These are phyloP conservation scores for Fusarium napiforme DNA, from an alignment of 2,329 filamentous ascomycete species.

Conservation along the genomic window DNA sequence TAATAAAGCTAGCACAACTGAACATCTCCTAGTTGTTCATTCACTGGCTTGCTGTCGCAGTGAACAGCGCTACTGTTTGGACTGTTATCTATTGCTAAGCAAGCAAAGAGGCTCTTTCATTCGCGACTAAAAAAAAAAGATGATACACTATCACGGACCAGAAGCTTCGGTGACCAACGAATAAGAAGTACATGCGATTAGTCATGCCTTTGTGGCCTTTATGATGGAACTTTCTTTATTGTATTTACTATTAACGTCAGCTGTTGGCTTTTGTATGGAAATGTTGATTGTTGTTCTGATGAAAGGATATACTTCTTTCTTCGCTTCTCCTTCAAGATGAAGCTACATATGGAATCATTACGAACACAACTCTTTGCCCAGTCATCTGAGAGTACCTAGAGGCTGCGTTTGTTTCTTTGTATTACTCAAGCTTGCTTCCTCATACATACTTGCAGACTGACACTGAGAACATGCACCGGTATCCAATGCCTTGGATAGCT, in stretches of 20 bases:
- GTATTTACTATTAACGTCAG: not conserved
- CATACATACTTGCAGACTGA: not conserved
- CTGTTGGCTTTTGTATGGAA: not conserved
- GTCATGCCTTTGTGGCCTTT: conserved; percentile 11
- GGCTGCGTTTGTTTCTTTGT: conserved; percentile 9
- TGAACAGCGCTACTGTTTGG: not conserved
- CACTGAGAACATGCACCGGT: not conserved
- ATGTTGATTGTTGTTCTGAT: not conserved
- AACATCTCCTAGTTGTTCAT: not conserved
- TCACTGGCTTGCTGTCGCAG: not conserved
- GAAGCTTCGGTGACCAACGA: conserved; percentile 35
- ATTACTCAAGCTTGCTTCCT: conserved; percentile 1
- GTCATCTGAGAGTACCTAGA: not conserved
- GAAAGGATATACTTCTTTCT: not conserved
- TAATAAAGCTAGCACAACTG: conserved; percentile 4
- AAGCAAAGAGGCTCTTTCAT: conserved; percentile 7
- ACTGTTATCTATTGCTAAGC: conserved; percentile 10
- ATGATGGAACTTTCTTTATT: not conserved
- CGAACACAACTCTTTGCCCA: not conserved
- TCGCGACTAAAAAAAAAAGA: conserved; percentile 11
- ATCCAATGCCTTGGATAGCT: not conserved
- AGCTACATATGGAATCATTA: conserved; percentile 8
- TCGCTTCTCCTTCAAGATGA: not conserved
- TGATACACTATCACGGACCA: conserved; percentile 25
- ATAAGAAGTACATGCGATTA: conserved; percentile 17